phyloP scores from a whole-genome alignment of 2,329 filamentous ascomycete species.

The Stagonosporopsis vannaccii region DNA sequence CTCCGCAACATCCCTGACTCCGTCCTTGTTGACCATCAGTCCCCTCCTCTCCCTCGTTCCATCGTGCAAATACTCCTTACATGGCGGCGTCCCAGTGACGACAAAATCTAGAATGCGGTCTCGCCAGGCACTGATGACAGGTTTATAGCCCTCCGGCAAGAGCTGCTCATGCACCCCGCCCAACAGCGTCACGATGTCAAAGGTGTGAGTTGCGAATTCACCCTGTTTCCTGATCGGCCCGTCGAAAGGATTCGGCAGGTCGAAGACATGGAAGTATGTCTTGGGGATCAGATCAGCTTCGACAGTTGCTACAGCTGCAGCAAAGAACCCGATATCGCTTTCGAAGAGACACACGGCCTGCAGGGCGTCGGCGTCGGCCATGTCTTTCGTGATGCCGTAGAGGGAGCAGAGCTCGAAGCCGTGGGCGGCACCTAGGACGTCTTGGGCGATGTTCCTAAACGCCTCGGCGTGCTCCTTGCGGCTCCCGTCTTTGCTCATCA shows the following conservation, averaged over 20 bases:
- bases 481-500: constrained; percentile 19
- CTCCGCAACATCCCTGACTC: constrained; percentile 19
- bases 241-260: constrained; percentile 25
- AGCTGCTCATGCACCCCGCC: constrained; percentile 23
- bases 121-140: constrained; percentile 18
- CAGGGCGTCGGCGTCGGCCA: constrained; percentile 16
- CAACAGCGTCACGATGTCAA: constrained; percentile 26
- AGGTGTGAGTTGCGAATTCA: constrained; percentile 26
- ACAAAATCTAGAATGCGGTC: constrained; percentile 24
- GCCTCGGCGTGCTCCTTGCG: constrained; percentile 15
- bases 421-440: constrained; percentile 8
- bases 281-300: constrained; percentile 15
- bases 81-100: constrained; percentile 15
- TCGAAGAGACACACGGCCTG: constrained; percentile 28
- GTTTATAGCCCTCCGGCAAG: constrained; percentile 16
- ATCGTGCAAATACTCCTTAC: constrained; percentile 8
- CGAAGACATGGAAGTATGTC: constrained; percentile 28
- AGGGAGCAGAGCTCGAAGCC: constrained; percentile 4
- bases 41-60: background rate
- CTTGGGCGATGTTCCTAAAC: constrained; percentile 4
- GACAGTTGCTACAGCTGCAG: constrained; percentile 18
- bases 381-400: constrained; percentile 5
- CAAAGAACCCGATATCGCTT: constrained; percentile 29
- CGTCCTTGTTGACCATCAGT: constrained; percentile 17
- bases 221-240: constrained; percentile 21